Evolutionary conservation across 495 filamentous ascomycete species (phyloP), one percentile per base, ranked within the genome.

Genomic region (Talaromyces wortmannii): DNA sequence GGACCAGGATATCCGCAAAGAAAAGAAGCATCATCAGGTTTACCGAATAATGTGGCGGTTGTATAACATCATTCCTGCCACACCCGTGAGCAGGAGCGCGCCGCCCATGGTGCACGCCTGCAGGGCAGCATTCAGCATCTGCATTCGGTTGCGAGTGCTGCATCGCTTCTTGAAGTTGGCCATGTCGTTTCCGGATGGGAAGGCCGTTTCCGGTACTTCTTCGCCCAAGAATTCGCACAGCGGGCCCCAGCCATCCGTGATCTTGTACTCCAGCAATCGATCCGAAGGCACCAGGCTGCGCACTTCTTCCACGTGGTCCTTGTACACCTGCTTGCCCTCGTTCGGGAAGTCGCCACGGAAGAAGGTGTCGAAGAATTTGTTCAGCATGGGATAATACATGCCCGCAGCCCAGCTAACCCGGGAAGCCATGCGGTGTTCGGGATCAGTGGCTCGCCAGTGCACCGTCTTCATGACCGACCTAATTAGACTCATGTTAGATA

Each of bases 201-300:
- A 78, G 6, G 68, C 57, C 7, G 69, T 68, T 53, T 75, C 69
- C 7, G 86, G 86, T 7, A 83, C 66, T 6, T 76, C 71, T 52
- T 81, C 76, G 40, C 79, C 83, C 0, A 88, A 74, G 69, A 88
- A 88, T 53, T 83, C 72, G 69, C 84, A 87, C 15, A 89, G 73
- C 8, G 84, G 84, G 29, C 63, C 81, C 85, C 85, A 88, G 52
- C 86, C 86, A 45, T 85, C 77, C 47, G 76, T 75, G 57, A 87
- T 79, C 60, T 77, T 75, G 69, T 83, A 87, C 59, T 88, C 84
- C 44, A 88, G 75, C 46, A 87, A 68, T 61, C 69, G 68, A 59
- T 77, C 73, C 2, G 69, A 59, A 36, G 74, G 73, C 30, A 76
- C 73, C 54, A 76, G 36, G 63, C 65, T 69, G 59, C 74, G 74